Evolutionary conservation across 2,329 filamentous ascomycete genomes (phyloP).

Genomic region (Ascochyta clinopodiicola): DNA sequence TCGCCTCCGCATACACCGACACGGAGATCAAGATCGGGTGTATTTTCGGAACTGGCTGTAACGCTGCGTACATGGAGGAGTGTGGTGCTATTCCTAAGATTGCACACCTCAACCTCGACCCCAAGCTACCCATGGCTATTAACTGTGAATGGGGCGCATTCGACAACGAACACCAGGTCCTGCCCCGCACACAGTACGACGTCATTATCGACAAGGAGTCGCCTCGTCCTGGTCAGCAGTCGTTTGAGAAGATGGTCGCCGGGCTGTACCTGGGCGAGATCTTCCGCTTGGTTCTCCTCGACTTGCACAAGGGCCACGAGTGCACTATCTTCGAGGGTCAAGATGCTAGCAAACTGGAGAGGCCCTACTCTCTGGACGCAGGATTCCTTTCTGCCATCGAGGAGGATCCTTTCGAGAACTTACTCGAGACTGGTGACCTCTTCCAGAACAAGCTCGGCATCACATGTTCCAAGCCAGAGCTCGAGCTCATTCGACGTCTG

Average conservation of each 20-base stretch:
- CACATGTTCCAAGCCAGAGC: constrained; percentile 74
- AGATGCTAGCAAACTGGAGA: constrained; percentile 79
- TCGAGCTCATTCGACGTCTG: constrained; percentile 86
- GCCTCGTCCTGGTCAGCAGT: constrained; percentile 89
- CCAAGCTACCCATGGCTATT: constrained; percentile 88
- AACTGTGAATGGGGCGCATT: constrained; percentile 99
- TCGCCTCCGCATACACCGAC: constrained; percentile 97
- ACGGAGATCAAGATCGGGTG: constrained; percentile 91
- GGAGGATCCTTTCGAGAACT: constrained; percentile 94
- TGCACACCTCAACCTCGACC: constrained; percentile 84
- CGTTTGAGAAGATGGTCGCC: constrained; percentile 98
- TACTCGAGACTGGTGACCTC: constrained; percentile 84
- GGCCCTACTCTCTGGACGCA: constrained; percentile 87
- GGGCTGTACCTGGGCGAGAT: constrained; percentile 94
- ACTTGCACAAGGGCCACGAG: constrained; percentile 72
- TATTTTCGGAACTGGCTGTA: constrained; percentile 98
- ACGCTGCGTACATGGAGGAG: constrained; percentile 97
- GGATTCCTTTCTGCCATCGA: constrained; percentile 94
- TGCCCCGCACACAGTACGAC: constrained; percentile 88
- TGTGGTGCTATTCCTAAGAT: constrained; percentile 92
- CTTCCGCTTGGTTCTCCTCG: constrained; percentile 85
- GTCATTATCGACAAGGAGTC: constrained; percentile 88
- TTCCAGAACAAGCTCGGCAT: constrained; percentile 80
- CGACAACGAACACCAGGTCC: constrained; percentile 89
- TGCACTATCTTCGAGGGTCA: constrained; percentile 81